Base-by-base conservation (phyloP, 2,329 filamentous ascomycete species). In the Beauveria sp. region DNA sequence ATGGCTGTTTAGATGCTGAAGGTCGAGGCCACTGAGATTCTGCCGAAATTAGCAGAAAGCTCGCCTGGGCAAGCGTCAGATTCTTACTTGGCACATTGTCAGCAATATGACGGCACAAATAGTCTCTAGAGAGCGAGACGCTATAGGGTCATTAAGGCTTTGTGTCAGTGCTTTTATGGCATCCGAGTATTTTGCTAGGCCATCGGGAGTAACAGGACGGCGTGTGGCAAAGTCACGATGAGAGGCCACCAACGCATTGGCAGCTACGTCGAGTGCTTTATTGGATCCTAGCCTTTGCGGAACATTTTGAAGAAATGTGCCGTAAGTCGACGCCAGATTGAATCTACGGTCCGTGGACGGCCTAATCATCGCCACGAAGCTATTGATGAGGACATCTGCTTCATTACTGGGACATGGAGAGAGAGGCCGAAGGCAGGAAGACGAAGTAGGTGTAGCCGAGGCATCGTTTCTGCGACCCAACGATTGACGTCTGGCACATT, bases 1-100 rank as follows among this genome's bases (percentile, higher is more conserved):
- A 20, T 59, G 57, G 57, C 57, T 59, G 16, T 26, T 59, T 5
- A 59, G 50, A 47, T 59, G 57, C 28, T 59, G n/a, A 16, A 59
- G 57, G 28, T 50, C 41, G 2, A 59, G 28, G 8, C 57, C 57
- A 40, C 57, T 54, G 6, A 59, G 57, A 47, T 59, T 59, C 57
- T 59, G 28, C 28, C 10, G n/a, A 14, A 9, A 34, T 53, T 54
- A 59, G 48, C 26, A 46, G 26, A 9, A 28, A n/a, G n/a, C 18
- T 2, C 18, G 16, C 6, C 3, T n/a, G 10, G 5, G 18, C n/a
- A 5, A 34, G 48, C 10, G 26, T 10, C 20, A 14, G 16, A 34
- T 54, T 28, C 48, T 37, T 59, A 59, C 48, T 40, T 59, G 57
- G 16, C 57, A 59, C 50, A 59, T 46, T 28, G 41, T 59, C 28